These are phyloP conservation scores for Rhizopus sp. DNA, from an alignment of 371 early-diverging fungal species.

Conservation along the genomic window DNA sequence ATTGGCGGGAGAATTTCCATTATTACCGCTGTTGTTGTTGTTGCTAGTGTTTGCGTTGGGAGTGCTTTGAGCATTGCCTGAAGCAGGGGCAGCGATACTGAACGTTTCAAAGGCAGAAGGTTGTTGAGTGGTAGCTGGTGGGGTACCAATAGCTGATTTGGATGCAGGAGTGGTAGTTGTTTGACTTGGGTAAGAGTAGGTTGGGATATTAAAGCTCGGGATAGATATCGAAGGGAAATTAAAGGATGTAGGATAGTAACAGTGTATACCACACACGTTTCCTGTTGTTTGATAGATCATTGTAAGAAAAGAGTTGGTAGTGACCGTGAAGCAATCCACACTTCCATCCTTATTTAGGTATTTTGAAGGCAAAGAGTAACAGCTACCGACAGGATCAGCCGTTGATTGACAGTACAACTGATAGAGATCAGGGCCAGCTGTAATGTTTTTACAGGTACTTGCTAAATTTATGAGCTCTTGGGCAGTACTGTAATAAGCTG, in stretches of 20 bases:
- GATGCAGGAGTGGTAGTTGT: not conserved
- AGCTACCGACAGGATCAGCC: not conserved
- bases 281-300: slow-evolving; percentile 8
- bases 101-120: not conserved
- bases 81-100: no score
- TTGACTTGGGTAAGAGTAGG: not conserved
- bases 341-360: slow-evolving; percentile 2
- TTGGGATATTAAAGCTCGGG: slow-evolving; percentile 4
- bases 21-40: no score
- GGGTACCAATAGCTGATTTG: not conserved
- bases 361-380: slow-evolving; percentile 6
- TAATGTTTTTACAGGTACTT: slow-evolving; percentile 6
- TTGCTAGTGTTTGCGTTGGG: no score
- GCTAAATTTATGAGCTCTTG: not conserved
- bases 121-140: not conserved
- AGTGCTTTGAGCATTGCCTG: not conserved
- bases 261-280: slow-evolving; percentile 12
- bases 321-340: slow-evolving; percentile 7
- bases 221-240: not conserved
- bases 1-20: no score
- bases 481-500: not conserved
- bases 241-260: slow-evolving; percentile 8
- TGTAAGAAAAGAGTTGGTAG: slow-evolving; percentile 7
- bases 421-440: slow-evolving; percentile 12
- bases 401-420: slow-evolving; percentile 9